Evolutionary conservation across 768 basidiomycete genomes (phyloP).

Genomic region (Termitomyces sp.): DNA sequence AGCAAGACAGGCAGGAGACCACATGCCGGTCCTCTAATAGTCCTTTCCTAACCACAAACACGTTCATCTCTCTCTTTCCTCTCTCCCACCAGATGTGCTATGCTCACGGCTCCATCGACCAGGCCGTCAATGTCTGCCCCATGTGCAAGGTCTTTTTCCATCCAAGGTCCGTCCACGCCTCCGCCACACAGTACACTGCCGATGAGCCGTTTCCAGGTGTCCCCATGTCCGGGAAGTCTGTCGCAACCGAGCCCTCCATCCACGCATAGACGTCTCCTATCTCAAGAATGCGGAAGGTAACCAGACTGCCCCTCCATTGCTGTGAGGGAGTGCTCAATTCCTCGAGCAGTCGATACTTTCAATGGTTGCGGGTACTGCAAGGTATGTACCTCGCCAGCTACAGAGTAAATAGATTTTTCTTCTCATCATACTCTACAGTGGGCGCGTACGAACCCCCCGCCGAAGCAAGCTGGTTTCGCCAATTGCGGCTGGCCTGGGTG

Average conservation of each 20-base stretch:
- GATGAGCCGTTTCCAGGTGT: conserved; percentile 44
- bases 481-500: conserved; percentile 88
- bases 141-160: conserved; percentile 83
- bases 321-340: conserved; percentile 11
- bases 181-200: conserved; percentile 7
- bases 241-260: conserved; percentile 67
- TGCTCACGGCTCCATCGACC: conserved; percentile 61
- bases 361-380: conserved; percentile 90
- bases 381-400: conserved; percentile 35
- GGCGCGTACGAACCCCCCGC: conserved; percentile 54
- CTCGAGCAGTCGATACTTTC: conserved; percentile 61
- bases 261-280: conserved; percentile 70
- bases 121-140: conserved; percentile 62
- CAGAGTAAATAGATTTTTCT: conserved; percentile 12
- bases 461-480: conserved; percentile 49
- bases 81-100: conserved; percentile 55
- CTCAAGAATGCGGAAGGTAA: conserved; percentile 86
- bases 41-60: conserved; percentile 23
- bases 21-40: conserved; percentile 25
- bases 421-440: conserved; percentile 42
- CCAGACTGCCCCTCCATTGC: conserved; percentile 17
- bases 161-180: conserved; percentile 40
- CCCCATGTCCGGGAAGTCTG: conserved; percentile 74
- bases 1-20: conserved; percentile 25
- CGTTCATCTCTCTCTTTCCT: conserved; percentile 18